These are phyloP conservation scores for Tubosaeta sp. DNA, from an alignment of 768 basidiomycete species.

Conservation along the genomic window DNA sequence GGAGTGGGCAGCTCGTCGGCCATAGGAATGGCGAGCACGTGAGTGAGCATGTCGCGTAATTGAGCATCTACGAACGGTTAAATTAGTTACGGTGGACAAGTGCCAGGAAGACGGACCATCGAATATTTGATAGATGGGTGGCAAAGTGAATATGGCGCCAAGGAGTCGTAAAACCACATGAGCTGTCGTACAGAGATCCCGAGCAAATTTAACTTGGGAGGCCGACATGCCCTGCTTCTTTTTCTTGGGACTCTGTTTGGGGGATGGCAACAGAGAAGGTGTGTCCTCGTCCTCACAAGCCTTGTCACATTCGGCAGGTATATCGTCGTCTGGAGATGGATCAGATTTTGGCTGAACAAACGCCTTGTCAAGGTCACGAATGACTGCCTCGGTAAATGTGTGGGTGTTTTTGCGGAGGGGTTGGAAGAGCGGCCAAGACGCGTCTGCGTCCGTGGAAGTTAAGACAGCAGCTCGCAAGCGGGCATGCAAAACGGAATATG, in stretches of 20 bases:
- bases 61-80: constrained; percentile 45
- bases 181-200: constrained; percentile 71
- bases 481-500: constrained; percentile 65
- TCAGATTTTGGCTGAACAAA: constrained; percentile 50
- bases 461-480: constrained; percentile 50
- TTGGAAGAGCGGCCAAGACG: constrained; percentile 69
- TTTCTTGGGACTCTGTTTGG: constrained; percentile 55
- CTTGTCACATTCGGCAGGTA: constrained; percentile 20
- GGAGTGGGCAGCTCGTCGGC: constrained; percentile 68
- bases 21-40: constrained; percentile 68
- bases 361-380: constrained; percentile 65
- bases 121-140: constrained; percentile 58
- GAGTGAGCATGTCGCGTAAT: constrained; percentile 54
- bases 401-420: constrained; percentile 56
- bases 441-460: constrained; percentile 47
- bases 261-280: constrained; percentile 54
- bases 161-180: constrained; percentile 70
- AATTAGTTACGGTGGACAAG: constrained; percentile 3
- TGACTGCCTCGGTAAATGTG: constrained; percentile 52
- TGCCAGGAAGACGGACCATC: constrained; percentile 42
- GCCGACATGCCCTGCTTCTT: constrained; percentile 67
- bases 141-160: constrained; percentile 53
- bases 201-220: constrained; percentile 72
- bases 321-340: constrained; percentile 19
- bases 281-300: constrained; percentile 26